Percentiles rank a stretch among this genome's conserved stretches.
phyloP scores from a whole-genome alignment of 2,329 filamentous ascomycete species.

The Didymella pinodella region DNA sequence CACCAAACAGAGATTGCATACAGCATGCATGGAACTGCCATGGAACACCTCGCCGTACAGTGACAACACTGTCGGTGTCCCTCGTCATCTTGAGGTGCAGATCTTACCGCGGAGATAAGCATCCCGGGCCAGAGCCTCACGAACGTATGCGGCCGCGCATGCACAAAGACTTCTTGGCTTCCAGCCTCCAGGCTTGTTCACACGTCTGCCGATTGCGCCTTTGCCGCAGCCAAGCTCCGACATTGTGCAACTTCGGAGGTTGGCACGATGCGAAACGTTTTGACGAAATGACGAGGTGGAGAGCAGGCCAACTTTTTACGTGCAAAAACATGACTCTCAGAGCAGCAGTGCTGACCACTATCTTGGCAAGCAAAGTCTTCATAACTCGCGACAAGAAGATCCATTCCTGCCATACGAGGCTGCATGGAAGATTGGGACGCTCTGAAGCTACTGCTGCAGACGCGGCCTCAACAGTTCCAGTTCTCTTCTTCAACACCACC shows the following conservation, averaged over 20 bases:
- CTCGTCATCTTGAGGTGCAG: background rate
- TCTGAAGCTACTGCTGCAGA: constrained; percentile 10
- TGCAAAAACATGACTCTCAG: constrained; percentile 22
- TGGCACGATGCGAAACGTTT: constrained; percentile 3
- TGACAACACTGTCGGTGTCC: background rate
- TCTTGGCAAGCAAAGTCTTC: constrained; percentile 11
- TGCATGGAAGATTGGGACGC: background rate
- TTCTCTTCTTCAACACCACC: background rate
- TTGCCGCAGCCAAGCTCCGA: constrained; percentile 22
- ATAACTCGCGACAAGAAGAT: constrained; percentile 1
- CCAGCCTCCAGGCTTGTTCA: constrained; percentile 20
- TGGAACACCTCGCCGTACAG: background rate
- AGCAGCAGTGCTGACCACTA: background rate
- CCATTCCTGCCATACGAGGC: background rate
- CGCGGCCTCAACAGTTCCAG: constrained; percentile 15
- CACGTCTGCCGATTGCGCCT: constrained; percentile 17
- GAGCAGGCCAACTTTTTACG: constrained; percentile 9
- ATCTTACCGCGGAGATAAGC: constrained; percentile 7
- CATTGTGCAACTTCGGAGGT: constrained; percentile 9
- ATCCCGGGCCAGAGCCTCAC: constrained; percentile 1
- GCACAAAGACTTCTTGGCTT: constrained; percentile 20
- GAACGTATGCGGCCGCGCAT: constrained; percentile 13
- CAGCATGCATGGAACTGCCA: constrained; percentile 8
- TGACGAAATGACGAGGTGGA: constrained; percentile 12
- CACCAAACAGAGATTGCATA: constrained; percentile 8